phyloP scores from a whole-genome alignment of 148 eudicot genomes.

The Spergularia bocconei region DNA sequence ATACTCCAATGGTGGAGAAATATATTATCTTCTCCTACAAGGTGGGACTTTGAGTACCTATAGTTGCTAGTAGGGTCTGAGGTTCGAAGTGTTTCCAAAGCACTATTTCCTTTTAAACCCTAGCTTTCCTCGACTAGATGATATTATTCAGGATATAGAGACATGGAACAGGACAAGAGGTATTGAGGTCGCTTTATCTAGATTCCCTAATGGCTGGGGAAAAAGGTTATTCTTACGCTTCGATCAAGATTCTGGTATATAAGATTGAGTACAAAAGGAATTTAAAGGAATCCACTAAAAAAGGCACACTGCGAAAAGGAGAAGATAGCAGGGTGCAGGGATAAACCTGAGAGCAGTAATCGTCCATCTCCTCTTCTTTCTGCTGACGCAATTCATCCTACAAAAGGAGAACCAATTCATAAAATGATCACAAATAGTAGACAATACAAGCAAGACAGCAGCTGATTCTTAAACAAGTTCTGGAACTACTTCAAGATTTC shows the following conservation, averaged over 20 bases:
- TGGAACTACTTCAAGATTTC: background rate
- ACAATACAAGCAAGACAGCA: slow-evolving; percentile 1
- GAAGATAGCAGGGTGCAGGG: slow-evolving; percentile 2
- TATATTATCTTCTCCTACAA: background rate
- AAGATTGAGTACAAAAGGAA: background rate
- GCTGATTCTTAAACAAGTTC: background rate
- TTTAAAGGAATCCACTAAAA: background rate
- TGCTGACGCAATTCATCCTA: slow-evolving; percentile 96
- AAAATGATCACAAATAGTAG: background rate
- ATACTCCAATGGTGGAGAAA: background rate
- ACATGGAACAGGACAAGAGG: slow-evolving; percentile 7
- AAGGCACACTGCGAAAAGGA: background rate
- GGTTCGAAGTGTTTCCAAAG: background rate
- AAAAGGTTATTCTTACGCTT: background rate
- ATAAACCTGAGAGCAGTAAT: slow-evolving; percentile 82
- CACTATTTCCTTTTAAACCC: background rate
- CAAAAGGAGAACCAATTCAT: slow-evolving; percentile 14
- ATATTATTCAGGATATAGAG: background rate
- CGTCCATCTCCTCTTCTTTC: slow-evolving; percentile 94
- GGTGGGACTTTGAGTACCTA: background rate
- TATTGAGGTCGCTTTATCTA: background rate
- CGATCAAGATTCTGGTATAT: background rate
- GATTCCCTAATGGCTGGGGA: background rate
- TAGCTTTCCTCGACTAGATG: background rate
- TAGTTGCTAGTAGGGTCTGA: background rate